Percentiles rank a stretch among this genome's conserved stretches.
Conservation (phyloP, 257 asterid species). For the Nicotiana undulata region DNA sequence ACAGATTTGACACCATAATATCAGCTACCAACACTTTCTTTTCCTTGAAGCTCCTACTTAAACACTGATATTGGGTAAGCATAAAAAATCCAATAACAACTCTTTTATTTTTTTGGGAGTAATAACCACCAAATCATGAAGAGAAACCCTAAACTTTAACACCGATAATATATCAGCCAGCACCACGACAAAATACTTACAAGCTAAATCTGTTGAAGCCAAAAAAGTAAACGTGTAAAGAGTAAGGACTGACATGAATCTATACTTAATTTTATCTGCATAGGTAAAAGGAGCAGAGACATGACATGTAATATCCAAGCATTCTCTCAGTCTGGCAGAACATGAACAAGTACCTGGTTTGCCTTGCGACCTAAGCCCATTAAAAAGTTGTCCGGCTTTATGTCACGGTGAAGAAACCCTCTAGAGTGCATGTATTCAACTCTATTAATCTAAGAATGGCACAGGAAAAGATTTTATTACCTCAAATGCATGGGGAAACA, state of each 20-base stretch:
- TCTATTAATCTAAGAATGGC: conserved; percentile 62
- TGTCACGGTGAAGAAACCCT: conserved; percentile 96
- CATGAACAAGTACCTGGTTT: conserved; percentile 51
- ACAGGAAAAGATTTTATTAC: background rate
- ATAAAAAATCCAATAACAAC: background rate
- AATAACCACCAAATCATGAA: too few relatives aligned
- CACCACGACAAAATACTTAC: background rate
- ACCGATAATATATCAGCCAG: too few relatives aligned
- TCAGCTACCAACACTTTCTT: background rate
- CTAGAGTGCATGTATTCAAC: conserved; percentile 92
- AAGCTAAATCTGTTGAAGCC: background rate
- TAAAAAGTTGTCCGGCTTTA: conserved; percentile 91
- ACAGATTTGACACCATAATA: background rate
- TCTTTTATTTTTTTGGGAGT: too few relatives aligned
- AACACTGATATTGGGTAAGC: background rate
- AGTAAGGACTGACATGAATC: background rate
- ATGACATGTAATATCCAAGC: background rate
- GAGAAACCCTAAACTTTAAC: too few relatives aligned
- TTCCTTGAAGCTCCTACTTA: background rate
- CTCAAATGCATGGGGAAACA: conserved; percentile 7
- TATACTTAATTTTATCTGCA: background rate
- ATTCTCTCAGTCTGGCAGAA: background rate
- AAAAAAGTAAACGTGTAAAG: background rate
- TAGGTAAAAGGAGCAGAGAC: background rate
- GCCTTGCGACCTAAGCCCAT: conserved; percentile 99